Conservation (phyloP, 345 rosid genomes). For the Citrus maxima region DNA sequence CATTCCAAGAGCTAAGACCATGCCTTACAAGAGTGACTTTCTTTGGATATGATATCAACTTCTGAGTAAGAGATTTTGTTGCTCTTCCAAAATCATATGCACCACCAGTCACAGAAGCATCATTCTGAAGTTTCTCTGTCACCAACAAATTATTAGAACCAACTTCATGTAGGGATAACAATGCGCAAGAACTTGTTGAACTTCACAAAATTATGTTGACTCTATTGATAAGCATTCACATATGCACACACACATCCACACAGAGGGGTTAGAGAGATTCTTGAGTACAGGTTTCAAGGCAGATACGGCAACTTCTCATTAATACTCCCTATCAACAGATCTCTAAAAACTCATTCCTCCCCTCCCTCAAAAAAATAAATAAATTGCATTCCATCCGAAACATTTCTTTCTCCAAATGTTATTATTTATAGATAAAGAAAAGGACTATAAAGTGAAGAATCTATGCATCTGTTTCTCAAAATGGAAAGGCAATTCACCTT, state of each 20-base stretch:
- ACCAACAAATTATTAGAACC: not conserved
- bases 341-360: not conserved
- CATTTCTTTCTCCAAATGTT: not conserved
- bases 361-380: too few relatives aligned
- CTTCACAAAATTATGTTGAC: not conserved
- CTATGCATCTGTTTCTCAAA: not conserved
- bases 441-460: not conserved
- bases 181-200: not conserved
- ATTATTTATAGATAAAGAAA: not conserved
- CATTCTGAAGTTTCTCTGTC: slow-evolving; percentile 32
- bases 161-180: slow-evolving; percentile 1
- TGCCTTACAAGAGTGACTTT: slow-evolving; percentile 64
- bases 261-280: not conserved
- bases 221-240: not conserved
- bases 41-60: slow-evolving; percentile 35
- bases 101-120: slow-evolving; percentile 43
- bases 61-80: slow-evolving; percentile 41
- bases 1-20: slow-evolving; percentile 75
- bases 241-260: too few relatives aligned
- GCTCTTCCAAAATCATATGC: slow-evolving; percentile 58
- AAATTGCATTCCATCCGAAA: too few relatives aligned
- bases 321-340: not conserved
- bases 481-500: not conserved
- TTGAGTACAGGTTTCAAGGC: not conserved
- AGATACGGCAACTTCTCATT: not conserved